Base-by-base conservation (phyloP, 352 stramenopile genomes). In the Phytophthora pistaciae region DNA sequence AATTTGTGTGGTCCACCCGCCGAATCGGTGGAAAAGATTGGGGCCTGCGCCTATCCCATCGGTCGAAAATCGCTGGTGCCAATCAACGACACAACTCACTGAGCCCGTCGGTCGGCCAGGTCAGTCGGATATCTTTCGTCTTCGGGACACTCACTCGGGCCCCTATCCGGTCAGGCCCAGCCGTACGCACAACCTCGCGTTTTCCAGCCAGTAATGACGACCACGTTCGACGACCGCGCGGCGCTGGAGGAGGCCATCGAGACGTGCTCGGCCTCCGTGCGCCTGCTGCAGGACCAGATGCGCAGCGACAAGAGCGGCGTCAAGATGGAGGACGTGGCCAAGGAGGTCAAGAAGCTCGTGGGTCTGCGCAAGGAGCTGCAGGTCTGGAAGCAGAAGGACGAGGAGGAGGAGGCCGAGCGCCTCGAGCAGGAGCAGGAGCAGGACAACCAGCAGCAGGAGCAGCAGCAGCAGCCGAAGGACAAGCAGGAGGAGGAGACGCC, bases 321-420 rank as follows among this genome's bases (percentile, higher is more conserved):
- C 42, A 78, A 68, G 29, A 73, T 90, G 56, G 82, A 88, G 11
- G 64, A 84, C 42, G 70, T 94, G 13, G 74, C 78, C 10, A 69
- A 78, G 65, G 80, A 92, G 68, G 69, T 94, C n/a, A 80, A 83
- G 65, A 63, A 66, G 58, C 79, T 94, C 61, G 74, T 93, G 64
- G 72, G 50, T 31, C 66, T 94, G 75, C 82, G 84, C 70, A 94
- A 93, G 74, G 78, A 93, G 72, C 76, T 93, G 60, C 80, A 90
- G 68, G 61, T 68, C 20, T 92, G 84, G 82, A 79, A 77, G 42
- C 58, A 74, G 31, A 66, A 78, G 54, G 68, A 83, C 16, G 70
- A 82, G 38, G 54, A 74, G 38, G 54, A 74, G 0, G 46, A 68
- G 18, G 36, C 38, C 38, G 38, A n/a, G 38, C 38, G 38, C 38